Conservation (phyloP, 176 grass and related monocot genomes). For the Chrysopogon serrulatus region DNA sequence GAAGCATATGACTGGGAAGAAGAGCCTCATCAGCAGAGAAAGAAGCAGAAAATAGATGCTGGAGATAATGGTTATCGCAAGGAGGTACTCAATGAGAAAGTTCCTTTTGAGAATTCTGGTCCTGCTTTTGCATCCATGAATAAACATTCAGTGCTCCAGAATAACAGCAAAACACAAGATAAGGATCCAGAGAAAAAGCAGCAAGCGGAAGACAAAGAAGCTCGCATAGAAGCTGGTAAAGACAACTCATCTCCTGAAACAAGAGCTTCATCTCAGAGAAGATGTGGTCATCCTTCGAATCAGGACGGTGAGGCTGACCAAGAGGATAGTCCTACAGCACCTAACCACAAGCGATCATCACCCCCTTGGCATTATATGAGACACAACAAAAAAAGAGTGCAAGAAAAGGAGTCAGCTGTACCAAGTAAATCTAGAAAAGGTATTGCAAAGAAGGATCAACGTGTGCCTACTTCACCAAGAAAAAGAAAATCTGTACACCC, state of each 20-base stretch:
- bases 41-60: constrained; percentile 36
- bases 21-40: constrained; percentile 1
- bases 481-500: constrained; percentile 7
- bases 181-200: constrained; percentile 2
- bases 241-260: constrained; percentile 11
- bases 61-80: not conserved
- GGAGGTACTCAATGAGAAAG: constrained; percentile 19
- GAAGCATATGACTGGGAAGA: not conserved
- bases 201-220: constrained; percentile 2
- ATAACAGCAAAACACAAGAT: constrained; percentile 17
- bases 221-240: constrained; percentile 10
- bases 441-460: too few species aligned
- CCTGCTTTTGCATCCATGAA: not conserved
- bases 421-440: too few species aligned
- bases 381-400: constrained; percentile 4
- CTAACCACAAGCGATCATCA: constrained; percentile 11
- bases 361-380: constrained; percentile 24
- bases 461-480: not conserved
- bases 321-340: constrained; percentile 2
- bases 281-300: not conserved
- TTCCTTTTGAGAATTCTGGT: not conserved
- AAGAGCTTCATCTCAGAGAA: constrained; percentile 5
- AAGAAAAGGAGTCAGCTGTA: constrained; percentile 4
- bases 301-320: constrained; percentile 11
- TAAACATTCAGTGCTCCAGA: constrained; percentile 4